These are phyloP conservation scores for Leccinum rimulosum DNA, from an alignment of 768 basidiomycete species.

Conservation along the genomic window DNA sequence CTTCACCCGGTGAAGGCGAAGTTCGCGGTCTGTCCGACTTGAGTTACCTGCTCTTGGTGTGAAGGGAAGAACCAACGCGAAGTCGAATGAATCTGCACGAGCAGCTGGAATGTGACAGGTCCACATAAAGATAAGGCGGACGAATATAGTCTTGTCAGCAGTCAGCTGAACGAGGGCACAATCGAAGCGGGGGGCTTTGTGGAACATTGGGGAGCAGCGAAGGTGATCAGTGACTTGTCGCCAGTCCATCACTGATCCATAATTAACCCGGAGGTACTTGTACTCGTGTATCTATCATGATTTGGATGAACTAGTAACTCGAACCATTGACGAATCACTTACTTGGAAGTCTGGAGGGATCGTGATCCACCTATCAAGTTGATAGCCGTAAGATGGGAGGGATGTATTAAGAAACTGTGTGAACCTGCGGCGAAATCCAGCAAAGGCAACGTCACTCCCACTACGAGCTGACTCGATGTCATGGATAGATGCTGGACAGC, in stretches of 20 bases:
- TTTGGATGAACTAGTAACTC: neutral
- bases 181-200: constrained; percentile 23
- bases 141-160: constrained; percentile 5
- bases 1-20: neutral
- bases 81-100: too few species aligned
- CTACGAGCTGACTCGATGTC: too few species aligned
- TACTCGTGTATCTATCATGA: constrained; percentile 9
- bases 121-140: constrained; percentile 23
- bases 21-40: neutral
- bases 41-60: neutral
- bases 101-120: constrained; percentile 8
- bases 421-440: neutral
- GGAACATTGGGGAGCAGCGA: constrained; percentile 31
- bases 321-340: neutral
- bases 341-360: neutral
- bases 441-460: neutral
- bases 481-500: too few species aligned
- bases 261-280: constrained; percentile 26
- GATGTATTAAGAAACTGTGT: neutral
- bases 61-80: neutral
- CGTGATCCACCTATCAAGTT: neutral
- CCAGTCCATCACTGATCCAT: constrained; percentile 31
- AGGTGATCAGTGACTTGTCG: constrained; percentile 26
- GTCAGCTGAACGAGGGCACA: constrained; percentile 23
- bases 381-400: neutral